Evolutionary conservation across 805 yeast genomes (phyloP).

Genomic region (Candida corydali): DNA sequence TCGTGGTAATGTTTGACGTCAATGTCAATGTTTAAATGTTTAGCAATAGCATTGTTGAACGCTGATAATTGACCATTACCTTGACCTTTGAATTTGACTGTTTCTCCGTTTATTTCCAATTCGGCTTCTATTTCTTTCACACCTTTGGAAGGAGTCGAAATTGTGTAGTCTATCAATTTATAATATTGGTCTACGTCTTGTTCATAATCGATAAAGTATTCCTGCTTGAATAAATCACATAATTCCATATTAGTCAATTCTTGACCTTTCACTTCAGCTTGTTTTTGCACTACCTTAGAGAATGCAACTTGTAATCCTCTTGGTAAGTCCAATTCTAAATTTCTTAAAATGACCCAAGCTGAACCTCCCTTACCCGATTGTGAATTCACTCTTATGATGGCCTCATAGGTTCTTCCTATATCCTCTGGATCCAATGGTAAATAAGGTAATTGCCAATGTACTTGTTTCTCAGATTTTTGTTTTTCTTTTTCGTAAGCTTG

Average conservation of each 20-base stretch:
- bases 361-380: slow-evolving; percentile 90
- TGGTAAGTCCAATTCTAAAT: slow-evolving; percentile 76
- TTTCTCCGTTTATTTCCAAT: slow-evolving; percentile 43
- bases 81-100: slow-evolving; percentile 44
- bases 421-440: slow-evolving; percentile 82
- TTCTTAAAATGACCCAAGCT: slow-evolving; percentile 78
- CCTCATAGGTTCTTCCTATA: slow-evolving; percentile 86
- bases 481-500: slow-evolving; percentile 40
- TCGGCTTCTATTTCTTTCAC: slow-evolving; percentile 45
- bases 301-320: slow-evolving; percentile 76
- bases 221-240: slow-evolving; percentile 57
- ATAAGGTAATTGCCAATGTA: slow-evolving; percentile 71
- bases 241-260: slow-evolving; percentile 67
- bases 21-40: slow-evolving; percentile 43
- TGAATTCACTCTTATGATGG: slow-evolving; percentile 84
- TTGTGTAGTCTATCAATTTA: slow-evolving; percentile 45
- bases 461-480: slow-evolving; percentile 30
- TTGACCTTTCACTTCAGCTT: slow-evolving; percentile 67
- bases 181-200: slow-evolving; percentile 22
- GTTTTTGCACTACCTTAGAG: slow-evolving; percentile 63
- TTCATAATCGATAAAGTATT: slow-evolving; percentile 45
- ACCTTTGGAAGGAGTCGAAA: slow-evolving; percentile 34
- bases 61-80: slow-evolving; percentile 88
- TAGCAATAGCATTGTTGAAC: slow-evolving; percentile 57
- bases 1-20: slow-evolving; percentile 72